Base-by-base conservation (phyloP, 2,329 filamentous ascomycete species). In the Claviceps capensis region DNA sequence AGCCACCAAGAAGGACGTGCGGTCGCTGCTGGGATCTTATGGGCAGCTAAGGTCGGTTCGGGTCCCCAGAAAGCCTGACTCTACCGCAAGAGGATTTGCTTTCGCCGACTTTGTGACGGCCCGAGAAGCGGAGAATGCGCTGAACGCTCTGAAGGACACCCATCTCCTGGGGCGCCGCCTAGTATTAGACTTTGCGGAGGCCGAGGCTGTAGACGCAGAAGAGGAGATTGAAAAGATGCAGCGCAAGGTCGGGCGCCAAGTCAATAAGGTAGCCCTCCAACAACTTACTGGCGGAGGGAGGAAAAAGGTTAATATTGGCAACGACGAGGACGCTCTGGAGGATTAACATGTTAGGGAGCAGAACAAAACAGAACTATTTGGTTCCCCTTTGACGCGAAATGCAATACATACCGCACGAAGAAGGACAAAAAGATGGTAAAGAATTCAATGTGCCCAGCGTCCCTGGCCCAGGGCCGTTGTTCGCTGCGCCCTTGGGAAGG, bases 181-280 rank as follows among this genome's bases (percentile, higher is more conserved):
- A 61, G 88, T 97, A 52, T 76, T 98, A 55, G 88, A 96, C 65
- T 97, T 89, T 71, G 91, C 90, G 41, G 84, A 88, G 62, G 86
- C 85, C 57, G 93, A 97, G 61, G 79, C 87, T 41, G 77, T 93
- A 59, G 90, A 97, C 71, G 84, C 93, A 3, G 93, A 98, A 72
- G 88, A 90, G 69, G 90, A 97, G 71, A 93, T 98, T 65, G 84
- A 86, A 66, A 91, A 88, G 73, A 95, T 98, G 85, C 88, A 95
- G 71, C 86, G 87, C 77, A 98, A 96, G 77, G 85, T 94, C 64
- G 87, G 87, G 56, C 82, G 84, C 55, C 91, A 97, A 72, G 81
- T 86, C 67, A 87, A 94, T 72, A 93, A 90, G 72, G 85, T 97
- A 63, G 86, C 87, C 61, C 74, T 95, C 63, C 88, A 95, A 71